Evolutionary conservation across 1,284 basidiomycete genomes (phyloP).

Genomic region (Anthracocystis panici-leucophaei): DNA sequence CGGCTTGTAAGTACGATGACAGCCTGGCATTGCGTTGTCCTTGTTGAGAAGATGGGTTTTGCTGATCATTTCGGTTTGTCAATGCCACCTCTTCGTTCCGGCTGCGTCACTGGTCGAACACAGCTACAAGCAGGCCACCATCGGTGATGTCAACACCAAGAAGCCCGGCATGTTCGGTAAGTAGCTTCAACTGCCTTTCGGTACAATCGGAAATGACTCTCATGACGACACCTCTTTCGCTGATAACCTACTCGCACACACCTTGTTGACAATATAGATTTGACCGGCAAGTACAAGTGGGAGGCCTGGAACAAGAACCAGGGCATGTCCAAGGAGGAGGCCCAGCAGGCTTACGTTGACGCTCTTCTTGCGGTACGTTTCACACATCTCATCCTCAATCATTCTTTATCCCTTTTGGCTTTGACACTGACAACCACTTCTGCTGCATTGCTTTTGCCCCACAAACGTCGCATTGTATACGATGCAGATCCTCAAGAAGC

Average conservation of each 20-base stretch:
- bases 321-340: constrained; percentile 59
- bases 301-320: constrained; percentile 66
- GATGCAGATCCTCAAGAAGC: constrained; percentile 57
- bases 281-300: constrained; percentile 68
- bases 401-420: not conserved
- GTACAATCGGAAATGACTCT: not conserved
- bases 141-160: constrained; percentile 67
- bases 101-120: not conserved
- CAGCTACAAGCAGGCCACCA: constrained; percentile 68
- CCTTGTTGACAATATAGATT: constrained; percentile 28
- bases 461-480: not conserved
- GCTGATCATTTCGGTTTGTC: not conserved
- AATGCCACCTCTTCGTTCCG: not conserved
- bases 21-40: too few relatives aligned
- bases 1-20: constrained; percentile 47
- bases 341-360: constrained; percentile 64
- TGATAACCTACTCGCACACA: not conserved
- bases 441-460: not conserved
- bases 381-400: not conserved
- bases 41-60: not conserved
- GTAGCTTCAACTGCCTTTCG: constrained; percentile 12
- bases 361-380: constrained; percentile 52
- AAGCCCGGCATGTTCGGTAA: constrained; percentile 67
- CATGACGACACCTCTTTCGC: not conserved
- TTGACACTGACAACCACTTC: not conserved